These are phyloP conservation scores for Drosera capensis DNA, from an alignment of 148 eudicot species.

Conservation along the genomic window DNA sequence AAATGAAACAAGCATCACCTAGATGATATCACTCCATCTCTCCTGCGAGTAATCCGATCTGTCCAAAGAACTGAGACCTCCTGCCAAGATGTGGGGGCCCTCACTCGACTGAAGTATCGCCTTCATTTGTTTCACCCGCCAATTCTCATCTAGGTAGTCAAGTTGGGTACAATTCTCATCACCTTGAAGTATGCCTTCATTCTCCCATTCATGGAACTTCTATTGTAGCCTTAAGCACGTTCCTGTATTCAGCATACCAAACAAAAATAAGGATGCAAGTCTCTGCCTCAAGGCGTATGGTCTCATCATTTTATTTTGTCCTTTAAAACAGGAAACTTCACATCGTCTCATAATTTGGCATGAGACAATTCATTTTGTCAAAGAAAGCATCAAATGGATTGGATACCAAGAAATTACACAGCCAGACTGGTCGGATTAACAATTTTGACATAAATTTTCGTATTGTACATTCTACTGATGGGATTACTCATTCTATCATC, in stretches of 20 bases:
- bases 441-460: too few relatives aligned
- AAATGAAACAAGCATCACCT: constrained; percentile 43
- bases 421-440: too few relatives aligned
- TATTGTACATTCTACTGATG: too few relatives aligned
- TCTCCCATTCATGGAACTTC: constrained; percentile 74
- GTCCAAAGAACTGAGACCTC: constrained; percentile 86
- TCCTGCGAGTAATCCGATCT: constrained; percentile 78
- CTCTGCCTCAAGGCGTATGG: too few relatives aligned
- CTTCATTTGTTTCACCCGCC: constrained; percentile 93
- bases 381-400: too few relatives aligned
- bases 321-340: too few relatives aligned
- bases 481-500: too few relatives aligned
- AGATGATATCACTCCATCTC: constrained; percentile 92
- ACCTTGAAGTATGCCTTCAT: constrained; percentile 58
- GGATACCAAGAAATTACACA: too few relatives aligned
- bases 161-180: constrained; percentile 89
- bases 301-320: too few relatives aligned
- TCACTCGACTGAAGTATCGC: constrained; percentile 62
- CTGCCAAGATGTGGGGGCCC: constrained; percentile 79
- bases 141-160: constrained; percentile 80
- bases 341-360: too few relatives aligned
- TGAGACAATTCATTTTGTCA: too few relatives aligned
- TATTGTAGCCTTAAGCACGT: constrained; percentile 76
- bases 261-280: not conserved
- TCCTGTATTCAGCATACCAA: constrained; percentile 24